Conservation (phyloP, 441 rosid species). For the Cnidoscolus chayamansa region DNA sequence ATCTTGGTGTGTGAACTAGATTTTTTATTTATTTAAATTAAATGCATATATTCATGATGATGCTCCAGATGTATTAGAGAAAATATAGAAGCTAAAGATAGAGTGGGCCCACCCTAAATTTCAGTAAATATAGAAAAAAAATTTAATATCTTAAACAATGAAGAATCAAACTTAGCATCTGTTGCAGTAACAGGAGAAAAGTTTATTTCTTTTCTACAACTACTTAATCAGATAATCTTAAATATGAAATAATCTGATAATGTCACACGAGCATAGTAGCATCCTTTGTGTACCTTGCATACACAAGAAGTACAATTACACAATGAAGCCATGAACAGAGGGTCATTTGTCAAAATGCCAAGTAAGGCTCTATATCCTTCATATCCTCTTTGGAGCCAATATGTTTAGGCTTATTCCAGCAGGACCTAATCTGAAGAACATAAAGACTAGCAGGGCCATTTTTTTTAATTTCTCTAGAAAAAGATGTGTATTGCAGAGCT, state of each 20-base stretch:
- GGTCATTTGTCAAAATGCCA: not conserved
- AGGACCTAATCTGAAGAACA: not conserved
- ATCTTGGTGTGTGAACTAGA: not conserved
- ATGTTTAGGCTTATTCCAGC: not conserved
- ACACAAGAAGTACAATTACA: not conserved
- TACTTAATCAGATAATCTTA: not conserved
- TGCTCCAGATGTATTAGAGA: too few species aligned
- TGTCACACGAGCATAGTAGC: not conserved
- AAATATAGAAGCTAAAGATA: too few species aligned
- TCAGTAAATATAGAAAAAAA: too few species aligned
- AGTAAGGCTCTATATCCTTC: not conserved
- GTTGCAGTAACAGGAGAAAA: not conserved
- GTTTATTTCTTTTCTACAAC: not conserved
- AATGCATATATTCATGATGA: not conserved
- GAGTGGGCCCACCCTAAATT: too few species aligned
- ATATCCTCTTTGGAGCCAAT: not conserved
- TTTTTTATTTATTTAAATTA: not conserved
- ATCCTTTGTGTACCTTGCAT: too few species aligned
- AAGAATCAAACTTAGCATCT: not conserved
- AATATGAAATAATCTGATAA: not conserved
- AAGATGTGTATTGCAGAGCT: not conserved
- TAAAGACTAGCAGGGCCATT: not conserved
- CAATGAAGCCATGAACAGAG: not conserved
- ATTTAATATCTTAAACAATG: not conserved
- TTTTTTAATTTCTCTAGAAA: constrained; percentile 1